Base-by-base conservation (phyloP, 495 filamentous ascomycete genomes). In the Cercophora samala region DNA sequence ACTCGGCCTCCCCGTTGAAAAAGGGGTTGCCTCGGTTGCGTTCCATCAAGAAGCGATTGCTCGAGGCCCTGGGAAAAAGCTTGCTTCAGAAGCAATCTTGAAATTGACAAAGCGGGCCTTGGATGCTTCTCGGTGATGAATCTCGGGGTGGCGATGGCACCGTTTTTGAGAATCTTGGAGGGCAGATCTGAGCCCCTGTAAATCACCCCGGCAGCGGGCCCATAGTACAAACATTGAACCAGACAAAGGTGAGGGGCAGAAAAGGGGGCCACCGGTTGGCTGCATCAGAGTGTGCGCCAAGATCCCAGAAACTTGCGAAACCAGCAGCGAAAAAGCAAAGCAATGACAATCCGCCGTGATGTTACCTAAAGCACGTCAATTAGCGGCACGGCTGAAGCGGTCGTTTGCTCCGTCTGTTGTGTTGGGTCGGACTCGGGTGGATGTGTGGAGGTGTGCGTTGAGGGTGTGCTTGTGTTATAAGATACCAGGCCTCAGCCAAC, bases 41-140 rank as follows among this genome's bases (percentile, higher is more conserved):
- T 81, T 77, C 63, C 81, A 84, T 64, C 82, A 78, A 67, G 78
- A 84, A 64, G 71, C 77, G 4, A 80, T 81, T 63, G 77, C 79
- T 63, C 73, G 80, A 67, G 70, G 68, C 15, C 75, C 81, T 42
- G 81, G 81, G 8, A 82, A 77, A 64, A 74, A 66, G 32, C 67
- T 80, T 18, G 76, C 79, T 46, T 76, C 81, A 18, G 71, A 78
- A 19, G 75, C 72, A 19, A 71, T 78, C 52, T 29, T 73, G 42
- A 62, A 62, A 26, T 63, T 76, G 60, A 64, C 60, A 11, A 60
- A 73, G 46, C 60, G 63, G 58, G 65, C 69, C 8, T 55, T 72
- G 46, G 58, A 69, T 15, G 55, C 24, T 15, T 25, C 54, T 51
- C 69, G 69, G 70, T 8, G 18, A 63, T 18, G 62, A 62, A 29